Percentiles rank a stretch among this genome's conserved stretches.
These are phyloP conservation scores for Clohesyomyces aquaticus DNA, from an alignment of 495 filamentous ascomycete genomes.

Conservation along the genomic window DNA sequence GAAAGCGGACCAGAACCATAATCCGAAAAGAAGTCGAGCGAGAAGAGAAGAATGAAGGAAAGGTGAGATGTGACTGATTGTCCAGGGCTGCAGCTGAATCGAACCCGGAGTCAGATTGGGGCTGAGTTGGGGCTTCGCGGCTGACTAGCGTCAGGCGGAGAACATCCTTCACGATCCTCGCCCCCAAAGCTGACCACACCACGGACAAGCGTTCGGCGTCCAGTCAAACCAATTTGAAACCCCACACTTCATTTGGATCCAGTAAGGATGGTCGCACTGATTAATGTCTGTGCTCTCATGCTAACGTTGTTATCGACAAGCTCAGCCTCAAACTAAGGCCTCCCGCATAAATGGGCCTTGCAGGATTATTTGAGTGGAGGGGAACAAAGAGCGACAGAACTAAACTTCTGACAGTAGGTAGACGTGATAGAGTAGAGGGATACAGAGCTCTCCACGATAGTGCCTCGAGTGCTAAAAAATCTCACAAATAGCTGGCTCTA, in stretches of 20 bases:
- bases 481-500: no score
- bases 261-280: no score
- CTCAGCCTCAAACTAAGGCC: constrained; percentile 5
- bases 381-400: background rate
- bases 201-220: background rate
- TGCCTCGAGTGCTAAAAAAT: no score
- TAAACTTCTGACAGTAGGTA: background rate
- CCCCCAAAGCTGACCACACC: background rate
- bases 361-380: background rate
- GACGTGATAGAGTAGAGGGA: background rate
- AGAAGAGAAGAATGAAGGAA: background rate
- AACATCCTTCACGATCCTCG: background rate
- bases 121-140: background rate
- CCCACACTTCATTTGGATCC: no score
- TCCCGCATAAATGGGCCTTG: constrained; percentile 3
- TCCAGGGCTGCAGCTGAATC: background rate
- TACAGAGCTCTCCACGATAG: background rate
- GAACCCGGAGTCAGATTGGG: background rate
- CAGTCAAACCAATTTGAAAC: background rate
- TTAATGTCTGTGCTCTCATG: no score
- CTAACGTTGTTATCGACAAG: background rate
- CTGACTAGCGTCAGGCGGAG: background rate
- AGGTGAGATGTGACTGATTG: background rate
- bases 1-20: no score
- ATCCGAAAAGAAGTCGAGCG: background rate